Evolutionary conservation across 768 basidiomycete species (phyloP), one percentile per base, ranked within the genome.

Genomic region (Multifurca ochricompacta): DNA sequence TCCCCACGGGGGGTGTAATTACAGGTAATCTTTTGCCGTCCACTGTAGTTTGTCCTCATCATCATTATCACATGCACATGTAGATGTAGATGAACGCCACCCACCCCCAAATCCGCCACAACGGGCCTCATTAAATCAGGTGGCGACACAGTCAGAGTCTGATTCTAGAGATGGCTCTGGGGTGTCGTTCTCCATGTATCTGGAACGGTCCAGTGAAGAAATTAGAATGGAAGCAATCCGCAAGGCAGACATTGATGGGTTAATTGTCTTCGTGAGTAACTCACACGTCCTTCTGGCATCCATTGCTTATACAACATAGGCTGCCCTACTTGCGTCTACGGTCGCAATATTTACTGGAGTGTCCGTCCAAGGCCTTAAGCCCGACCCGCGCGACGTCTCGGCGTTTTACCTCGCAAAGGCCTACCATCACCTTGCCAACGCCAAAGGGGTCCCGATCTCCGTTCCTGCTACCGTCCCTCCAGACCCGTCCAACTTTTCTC

Each of bases 321-420:
- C 48, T 27, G 54, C 48, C 19, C 25, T 56, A 9, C 54, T 56
- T n/a, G 28, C 54, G 1, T 36, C 43, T 13, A 51, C 54, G 3
- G 48, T 56, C 6, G 54, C 54, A 30, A 50, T 47, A 28, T n/a
- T 56, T 2, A 36, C 48, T 2, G 54, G 54, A 5, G 48, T 42
- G 16, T 56, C 54, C 6, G 30, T 56, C 18, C 42, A 35, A 6
- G 43, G 54, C 14, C 35, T 56, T 18, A 49, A 45, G 23, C 21
- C 49, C 6, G 48, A 56, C 36, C 54, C 54, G 9, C 43, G 37
- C 19, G 54, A 56, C 30, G 51, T 19, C n/a, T 56, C 47, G 43
- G 36, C 28, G 1, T 56, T 34, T 25, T 56, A 56, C 40, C 54
- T 56, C 5, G 23, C 41, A 8, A 56, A 34, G 28, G 36, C 54